Conservation (phyloP, 371 early-diverging fungal genomes). For the Rhizopus delemar region DNA sequence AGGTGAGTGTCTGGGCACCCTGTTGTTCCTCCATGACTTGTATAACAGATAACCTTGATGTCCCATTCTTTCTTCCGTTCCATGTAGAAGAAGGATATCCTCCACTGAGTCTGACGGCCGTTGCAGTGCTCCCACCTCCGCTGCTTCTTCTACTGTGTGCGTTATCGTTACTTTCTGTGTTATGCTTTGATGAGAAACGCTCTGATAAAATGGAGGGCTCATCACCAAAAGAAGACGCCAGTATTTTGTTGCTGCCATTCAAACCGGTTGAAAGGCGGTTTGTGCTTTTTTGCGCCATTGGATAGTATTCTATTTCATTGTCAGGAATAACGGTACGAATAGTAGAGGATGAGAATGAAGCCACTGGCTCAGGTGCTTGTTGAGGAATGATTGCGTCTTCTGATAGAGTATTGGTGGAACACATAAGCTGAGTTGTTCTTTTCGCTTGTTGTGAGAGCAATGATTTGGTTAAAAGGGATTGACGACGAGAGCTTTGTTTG, state of each 20-base stretch:
- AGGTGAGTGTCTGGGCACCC: background rate
- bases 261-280: background rate
- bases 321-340: slow-evolving; percentile 23
- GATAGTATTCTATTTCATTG: background rate
- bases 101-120: slow-evolving; percentile 18
- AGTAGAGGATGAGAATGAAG: slow-evolving; percentile 31
- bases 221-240: slow-evolving; percentile 10
- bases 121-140: slow-evolving; percentile 21
- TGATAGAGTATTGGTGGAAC: background rate
- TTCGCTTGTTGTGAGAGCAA: slow-evolving; percentile 17
- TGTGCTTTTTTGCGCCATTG: slow-evolving; percentile 16
- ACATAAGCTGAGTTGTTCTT: slow-evolving; percentile 9
- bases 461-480: slow-evolving; percentile 19
- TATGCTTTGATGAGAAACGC: slow-evolving; percentile 11
- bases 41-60: slow-evolving; percentile 7
- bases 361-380: slow-evolving; percentile 22
- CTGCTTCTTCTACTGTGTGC: slow-evolving; percentile 24
- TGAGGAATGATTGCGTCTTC: slow-evolving; percentile 6
- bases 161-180: slow-evolving; percentile 9
- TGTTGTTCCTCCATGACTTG: slow-evolving; percentile 7
- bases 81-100: slow-evolving; percentile 22
- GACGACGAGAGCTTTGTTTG: slow-evolving; percentile 6
- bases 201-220: background rate
- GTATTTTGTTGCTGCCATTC: slow-evolving; percentile 18
- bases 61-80: slow-evolving; percentile 12